Percentiles rank a stretch among this genome's conserved stretches.
phyloP scores from a whole-genome alignment of 345 rosid species.

The Gossypium thurberi region DNA sequence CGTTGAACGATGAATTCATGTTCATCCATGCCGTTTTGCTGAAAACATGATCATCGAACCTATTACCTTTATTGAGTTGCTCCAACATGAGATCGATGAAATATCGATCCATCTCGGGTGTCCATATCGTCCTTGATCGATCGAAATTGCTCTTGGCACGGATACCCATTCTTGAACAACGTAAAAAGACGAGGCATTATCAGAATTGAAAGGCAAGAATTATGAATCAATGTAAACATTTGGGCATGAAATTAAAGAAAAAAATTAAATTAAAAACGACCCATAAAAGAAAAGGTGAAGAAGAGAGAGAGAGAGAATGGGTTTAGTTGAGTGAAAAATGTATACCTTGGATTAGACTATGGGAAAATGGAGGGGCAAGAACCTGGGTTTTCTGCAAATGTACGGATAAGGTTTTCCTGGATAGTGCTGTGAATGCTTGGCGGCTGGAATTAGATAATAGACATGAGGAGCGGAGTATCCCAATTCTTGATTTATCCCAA shows the following conservation, averaged over 20 bases:
- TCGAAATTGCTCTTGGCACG: constrained; percentile 28
- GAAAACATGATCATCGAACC: constrained; percentile 63
- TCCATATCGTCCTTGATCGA: constrained; percentile 74
- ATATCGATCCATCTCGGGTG: constrained; percentile 77
- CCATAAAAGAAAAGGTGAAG: too few relatives aligned
- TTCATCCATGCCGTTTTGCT: constrained; percentile 81
- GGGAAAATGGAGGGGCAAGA: not conserved
- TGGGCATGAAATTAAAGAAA: not conserved
- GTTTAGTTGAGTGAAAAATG: not conserved
- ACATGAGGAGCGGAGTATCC: not conserved
- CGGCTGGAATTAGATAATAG: not conserved
- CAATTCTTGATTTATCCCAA: not conserved
- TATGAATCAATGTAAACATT: not conserved
- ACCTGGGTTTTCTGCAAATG: not conserved
- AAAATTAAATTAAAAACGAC: not conserved
- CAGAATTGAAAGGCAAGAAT: not conserved
- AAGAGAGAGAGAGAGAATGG: not conserved
- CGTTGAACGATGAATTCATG: constrained; percentile 59
- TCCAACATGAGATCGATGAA: constrained; percentile 49
- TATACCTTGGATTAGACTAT: not conserved
- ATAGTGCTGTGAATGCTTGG: not conserved
- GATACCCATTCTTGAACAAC: constrained; percentile 30
- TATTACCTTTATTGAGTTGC: constrained; percentile 63
- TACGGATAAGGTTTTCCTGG: not conserved
- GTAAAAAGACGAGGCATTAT: constrained; percentile 2